Percentiles rank a stretch among this genome's conserved stretches.
These are phyloP conservation scores for Melastoma candidum DNA, from an alignment of 441 rosid species.

Conservation along the genomic window DNA sequence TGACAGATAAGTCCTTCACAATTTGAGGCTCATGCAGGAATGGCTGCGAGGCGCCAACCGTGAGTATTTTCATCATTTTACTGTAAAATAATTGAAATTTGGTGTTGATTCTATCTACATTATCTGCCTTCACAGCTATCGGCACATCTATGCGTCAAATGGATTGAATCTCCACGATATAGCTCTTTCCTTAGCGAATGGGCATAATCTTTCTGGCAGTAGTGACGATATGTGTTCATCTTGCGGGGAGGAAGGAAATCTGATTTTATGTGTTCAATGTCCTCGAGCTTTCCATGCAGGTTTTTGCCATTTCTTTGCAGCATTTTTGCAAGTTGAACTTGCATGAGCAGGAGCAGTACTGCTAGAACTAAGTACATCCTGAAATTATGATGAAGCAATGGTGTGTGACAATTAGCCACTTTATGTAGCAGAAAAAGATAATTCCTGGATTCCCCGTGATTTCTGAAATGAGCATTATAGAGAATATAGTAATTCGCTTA, in stretches of 20 bases:
- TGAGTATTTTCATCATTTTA: conserved; percentile 30
- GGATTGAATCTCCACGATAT: conserved; percentile 90
- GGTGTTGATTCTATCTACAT: conserved; percentile 4
- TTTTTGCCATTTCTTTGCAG: conserved; percentile 11
- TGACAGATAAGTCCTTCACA: conserved; percentile 95
- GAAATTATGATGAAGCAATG: too few species aligned
- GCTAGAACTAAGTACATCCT: too few species aligned
- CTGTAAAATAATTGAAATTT: conserved; percentile 1
- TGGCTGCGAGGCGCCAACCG: conserved; percentile 99
- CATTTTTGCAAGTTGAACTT: too few species aligned
- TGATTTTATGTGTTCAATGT: conserved; percentile 62
- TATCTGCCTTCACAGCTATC: conserved; percentile 47
- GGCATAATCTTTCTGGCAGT: conserved; percentile 52
- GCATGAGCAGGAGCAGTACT: too few species aligned
- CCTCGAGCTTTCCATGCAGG: conserved; percentile 88
- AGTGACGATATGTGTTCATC: conserved; percentile 85
- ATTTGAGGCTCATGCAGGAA: conserved; percentile 99
- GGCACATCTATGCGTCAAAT: conserved; percentile 76
- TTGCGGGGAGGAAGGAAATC: conserved; percentile 80
- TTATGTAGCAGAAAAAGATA: too few species aligned
- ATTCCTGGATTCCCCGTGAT: too few species aligned
- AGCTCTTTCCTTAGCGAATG: conserved; percentile 71
- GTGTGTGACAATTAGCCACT: too few species aligned
- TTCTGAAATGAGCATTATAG: too few species aligned
- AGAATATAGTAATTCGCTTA: too few species aligned